Base-by-base conservation (phyloP, 441 rosid species). In the Euphorbia corollata region DNA sequence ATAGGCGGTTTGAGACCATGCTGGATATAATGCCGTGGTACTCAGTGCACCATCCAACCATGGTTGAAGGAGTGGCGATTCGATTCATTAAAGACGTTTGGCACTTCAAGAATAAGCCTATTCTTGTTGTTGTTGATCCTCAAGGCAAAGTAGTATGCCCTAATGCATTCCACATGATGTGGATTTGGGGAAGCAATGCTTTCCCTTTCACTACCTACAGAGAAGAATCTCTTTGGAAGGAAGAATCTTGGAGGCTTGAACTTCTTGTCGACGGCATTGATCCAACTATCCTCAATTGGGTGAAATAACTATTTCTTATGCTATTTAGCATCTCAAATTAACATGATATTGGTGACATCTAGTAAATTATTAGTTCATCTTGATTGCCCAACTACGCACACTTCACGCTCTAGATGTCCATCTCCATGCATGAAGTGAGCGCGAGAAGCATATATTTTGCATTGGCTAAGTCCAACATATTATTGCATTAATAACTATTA, bases 111-210 rank as follows among this genome's bases (percentile, higher is more conserved):
- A 80, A 80, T 79, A 87, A 78, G 84, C 89, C 96, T 32, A 87
- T 90, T 65, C 84, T 90, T 47, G 92, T 85, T 51, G 97, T 86
- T 68, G 79, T 92, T 71, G 90, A 88, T 60, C 88, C 83, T 2
- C 92, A 86, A 24, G 97, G 97, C 70, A 78, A 75, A 48, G 89
- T 86, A 45, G 84, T 75, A 19, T 77, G 80, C 75, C 89, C 84
- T 6, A 88, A 90, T 73, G 96, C 98, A 8, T 77, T 92, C 63
- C 88, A 88, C 78, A 88, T 92, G 96, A 90, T 90, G 83, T 85
- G 91, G 88, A 85, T 90, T 71, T 90, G 96, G 93, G 91, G 92
- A 24, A 83, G 77, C 73, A 70, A 61, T 48, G 92, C 98, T 62
- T 90, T 86, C 74, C 97, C 98, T 63, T 92, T 92, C 86, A 86